Evolutionary conservation across 257 asterid genomes (phyloP).

Genomic region (Catharanthus roseus): DNA sequence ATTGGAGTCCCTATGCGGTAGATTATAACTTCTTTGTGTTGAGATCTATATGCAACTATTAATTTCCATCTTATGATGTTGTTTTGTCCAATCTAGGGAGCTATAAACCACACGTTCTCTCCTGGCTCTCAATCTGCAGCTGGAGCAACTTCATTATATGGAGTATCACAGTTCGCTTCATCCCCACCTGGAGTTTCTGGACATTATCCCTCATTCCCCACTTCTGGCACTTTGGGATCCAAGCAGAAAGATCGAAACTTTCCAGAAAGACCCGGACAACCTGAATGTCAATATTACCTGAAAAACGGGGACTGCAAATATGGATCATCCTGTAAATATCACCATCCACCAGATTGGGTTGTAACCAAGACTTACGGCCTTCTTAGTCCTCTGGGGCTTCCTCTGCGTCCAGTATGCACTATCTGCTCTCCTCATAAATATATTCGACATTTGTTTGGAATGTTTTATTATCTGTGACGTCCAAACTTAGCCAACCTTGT

Average conservation of each 20-base stretch:
- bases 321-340: slow-evolving; percentile 71
- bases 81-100: slow-evolving; percentile 46
- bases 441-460: neutral
- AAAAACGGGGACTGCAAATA: slow-evolving; percentile 88
- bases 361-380: slow-evolving; percentile 37
- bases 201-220: slow-evolving; percentile 39
- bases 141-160: slow-evolving; percentile 52
- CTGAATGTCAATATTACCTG: slow-evolving; percentile 74
- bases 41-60: slow-evolving; percentile 4
- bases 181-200: slow-evolving; percentile 51
- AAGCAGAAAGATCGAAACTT: slow-evolving; percentile 40
- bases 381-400: slow-evolving; percentile 77
- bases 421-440: neutral
- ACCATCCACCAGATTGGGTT: slow-evolving; percentile 71
- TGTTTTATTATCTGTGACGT: neutral
- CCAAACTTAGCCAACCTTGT: neutral
- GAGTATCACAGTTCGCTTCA: slow-evolving; percentile 53
- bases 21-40: slow-evolving; percentile 6
- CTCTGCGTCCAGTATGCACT: slow-evolving; percentile 75
- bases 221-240: slow-evolving; percentile 39
- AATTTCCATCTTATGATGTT: slow-evolving; percentile 12
- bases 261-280: slow-evolving; percentile 78
- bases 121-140: slow-evolving; percentile 54
- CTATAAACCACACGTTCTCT: slow-evolving; percentile 58
- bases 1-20: slow-evolving; percentile 80